Base-by-base conservation (phyloP, 73 alveolate species). In the Paramecium sonneborni region DNA sequence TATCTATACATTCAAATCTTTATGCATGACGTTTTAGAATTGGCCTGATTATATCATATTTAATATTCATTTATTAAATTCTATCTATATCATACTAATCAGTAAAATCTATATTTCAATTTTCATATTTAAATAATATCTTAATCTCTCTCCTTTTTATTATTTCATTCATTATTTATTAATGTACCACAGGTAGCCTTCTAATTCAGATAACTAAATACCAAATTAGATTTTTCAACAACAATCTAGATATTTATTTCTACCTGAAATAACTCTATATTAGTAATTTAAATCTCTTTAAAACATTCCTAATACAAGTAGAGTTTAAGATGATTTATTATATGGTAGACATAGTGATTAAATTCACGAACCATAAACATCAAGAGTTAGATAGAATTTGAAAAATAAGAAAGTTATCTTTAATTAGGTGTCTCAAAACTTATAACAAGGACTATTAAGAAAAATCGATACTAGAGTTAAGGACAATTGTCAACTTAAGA, bases 21-120 rank as follows among this genome's bases (percentile, higher is more conserved):
- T 44, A 79, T 79, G 39, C 24, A 34, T 21, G 74, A 79, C 41
- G 90, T 79, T 41, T 57, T 85, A 56, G 93, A 58, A 57, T 9
- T 14, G n/a, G 48, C 23, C 32, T 39, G 46, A 69, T 68, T 48
- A 26, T 30, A 52, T 52, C 6, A 18, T 52, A 52, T 18, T 6
- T 5, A 52, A 30, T 18, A 18, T 18, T 52, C 68, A 48, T 48
- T 12, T 48, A 48, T 48, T 12, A 14, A 48, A 11, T 48, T 52
- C 34, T 52, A 6, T 52, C 68, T 52, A 18, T 3, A 52, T 3
- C 26, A 52, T n/a, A 14, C 1, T 11, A 52, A 52, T 52, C 68
- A 52, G 68, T 52, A 52, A 52, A 52, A 18, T 21, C 68, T n/a
- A 52, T 52, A 52, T 52, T 52, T 52, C 30, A 52, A 52, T 52